Evolutionary conservation across 148 eudicot genomes (phyloP).

Genomic region (Chenopodium album): DNA sequence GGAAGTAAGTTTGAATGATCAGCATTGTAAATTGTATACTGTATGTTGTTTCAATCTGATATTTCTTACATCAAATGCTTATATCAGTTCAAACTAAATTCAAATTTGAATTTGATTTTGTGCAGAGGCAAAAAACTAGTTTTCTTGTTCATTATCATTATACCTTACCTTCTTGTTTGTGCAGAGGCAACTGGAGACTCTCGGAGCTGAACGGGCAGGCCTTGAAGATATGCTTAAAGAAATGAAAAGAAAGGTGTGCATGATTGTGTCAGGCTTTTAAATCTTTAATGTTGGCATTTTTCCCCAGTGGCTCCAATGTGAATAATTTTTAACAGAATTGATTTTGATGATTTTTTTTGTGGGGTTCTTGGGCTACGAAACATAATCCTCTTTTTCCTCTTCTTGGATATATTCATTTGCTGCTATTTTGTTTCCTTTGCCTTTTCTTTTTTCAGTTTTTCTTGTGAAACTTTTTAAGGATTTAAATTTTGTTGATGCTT

Average conservation of each 20-base stretch:
- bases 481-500: too few species aligned
- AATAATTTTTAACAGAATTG: too few species aligned
- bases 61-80: background rate
- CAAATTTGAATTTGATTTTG: background rate
- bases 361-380: too few species aligned
- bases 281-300: too few species aligned
- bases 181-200: conserved; percentile 92
- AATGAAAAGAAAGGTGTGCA: conserved; percentile 87
- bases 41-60: background rate
- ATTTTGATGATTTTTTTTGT: too few species aligned
- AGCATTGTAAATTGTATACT: background rate
- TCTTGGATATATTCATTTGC: too few species aligned
- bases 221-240: conserved; percentile 99
- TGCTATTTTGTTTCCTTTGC: too few species aligned
- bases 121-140: background rate
- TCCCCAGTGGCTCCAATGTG: too few species aligned
- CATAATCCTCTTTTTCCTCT: too few species aligned
- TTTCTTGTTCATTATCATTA: conserved; percentile 1
- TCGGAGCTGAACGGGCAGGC: conserved; percentile 93
- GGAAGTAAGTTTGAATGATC: background rate
- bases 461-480: too few species aligned
- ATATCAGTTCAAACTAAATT: background rate
- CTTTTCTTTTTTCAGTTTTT: too few species aligned
- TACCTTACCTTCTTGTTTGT: conserved; percentile 21
- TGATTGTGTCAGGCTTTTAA: background rate